phyloP scores from a whole-genome alignment of 1,139 yeast species.

The Suhomyces choctaworum region DNA sequence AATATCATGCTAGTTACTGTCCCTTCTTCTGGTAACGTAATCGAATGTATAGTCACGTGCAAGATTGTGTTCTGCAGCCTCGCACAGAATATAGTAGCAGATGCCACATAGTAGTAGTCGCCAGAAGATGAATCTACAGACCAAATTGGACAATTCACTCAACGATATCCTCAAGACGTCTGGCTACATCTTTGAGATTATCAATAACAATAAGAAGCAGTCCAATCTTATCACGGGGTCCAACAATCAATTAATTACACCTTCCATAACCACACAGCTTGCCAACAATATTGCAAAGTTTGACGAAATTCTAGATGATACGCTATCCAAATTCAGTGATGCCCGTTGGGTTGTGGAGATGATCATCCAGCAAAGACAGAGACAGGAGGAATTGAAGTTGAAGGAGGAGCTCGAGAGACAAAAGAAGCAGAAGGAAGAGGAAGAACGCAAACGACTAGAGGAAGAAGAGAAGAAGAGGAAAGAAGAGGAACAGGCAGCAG shows the following conservation, averaged over 20 bases:
- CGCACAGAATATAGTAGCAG: no score
- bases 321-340: constrained; percentile 45
- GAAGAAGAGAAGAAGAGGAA: constrained; percentile 19
- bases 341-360: constrained; percentile 50
- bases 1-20: no score
- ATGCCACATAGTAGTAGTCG: no score
- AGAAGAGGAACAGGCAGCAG: constrained; percentile 16
- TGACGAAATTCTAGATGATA: constrained; percentile 47
- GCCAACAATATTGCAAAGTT: constrained; percentile 38
- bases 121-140: constrained; percentile 39
- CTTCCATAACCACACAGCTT: constrained; percentile 43
- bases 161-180: constrained; percentile 45
- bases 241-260: constrained; percentile 45
- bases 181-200: constrained; percentile 47
- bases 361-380: constrained; percentile 45
- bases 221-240: constrained; percentile 46
- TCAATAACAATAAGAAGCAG: constrained; percentile 44
- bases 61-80: no score
- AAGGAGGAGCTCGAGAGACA: constrained; percentile 41
- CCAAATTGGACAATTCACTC: constrained; percentile 41
- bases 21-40: background rate
- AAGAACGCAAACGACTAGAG: constrained; percentile 19
- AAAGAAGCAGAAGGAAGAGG: constrained; percentile 25
- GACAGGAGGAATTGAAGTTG: constrained; percentile 42
- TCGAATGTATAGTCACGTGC: no score